These are phyloP conservation scores for Ocimum tenuiflorum DNA, from an alignment of 257 asterid species.

Conservation along the genomic window DNA sequence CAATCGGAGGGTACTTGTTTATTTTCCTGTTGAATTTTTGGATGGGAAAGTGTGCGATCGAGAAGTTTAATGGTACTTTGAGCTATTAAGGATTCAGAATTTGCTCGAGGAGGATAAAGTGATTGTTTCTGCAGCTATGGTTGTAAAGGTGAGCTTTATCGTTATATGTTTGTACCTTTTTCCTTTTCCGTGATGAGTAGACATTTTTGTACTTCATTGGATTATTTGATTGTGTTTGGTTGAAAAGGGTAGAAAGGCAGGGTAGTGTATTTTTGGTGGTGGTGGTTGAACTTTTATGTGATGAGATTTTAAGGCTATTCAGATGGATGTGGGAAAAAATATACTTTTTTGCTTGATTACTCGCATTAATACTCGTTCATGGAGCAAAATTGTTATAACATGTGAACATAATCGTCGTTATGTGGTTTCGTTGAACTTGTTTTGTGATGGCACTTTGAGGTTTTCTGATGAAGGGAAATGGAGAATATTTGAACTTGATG, in stretches of 20 bases:
- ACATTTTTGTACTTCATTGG: too few relatives aligned
- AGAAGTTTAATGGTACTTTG: not conserved
- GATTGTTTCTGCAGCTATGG: constrained; percentile 39
- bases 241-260: not conserved
- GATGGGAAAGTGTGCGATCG: constrained; percentile 15
- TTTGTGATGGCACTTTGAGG: too few relatives aligned
- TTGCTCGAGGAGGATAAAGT: constrained; percentile 10
- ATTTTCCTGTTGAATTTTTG: not conserved
- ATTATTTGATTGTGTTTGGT: too few relatives aligned
- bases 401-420: too few relatives aligned
- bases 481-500: not conserved
- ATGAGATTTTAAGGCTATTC: too few relatives aligned
- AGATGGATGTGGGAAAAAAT: too few relatives aligned
- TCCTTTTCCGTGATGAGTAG: not conserved
- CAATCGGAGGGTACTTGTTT: not conserved
- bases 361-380: too few relatives aligned
- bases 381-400: too few relatives aligned
- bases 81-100: constrained; percentile 4
- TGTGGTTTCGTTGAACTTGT: too few relatives aligned
- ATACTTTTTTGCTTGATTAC: too few relatives aligned
- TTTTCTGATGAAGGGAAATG: not conserved
- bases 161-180: not conserved
- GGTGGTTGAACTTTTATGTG: too few relatives aligned
- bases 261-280: not conserved
- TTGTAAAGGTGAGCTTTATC: constrained; percentile 36